A percentile compares a stretch with the other conserved stretches of the same genome.
These are phyloP conservation scores for Rubroboletus pulcherrimus DNA, from an alignment of 768 basidiomycete species.

Conservation along the genomic window DNA sequence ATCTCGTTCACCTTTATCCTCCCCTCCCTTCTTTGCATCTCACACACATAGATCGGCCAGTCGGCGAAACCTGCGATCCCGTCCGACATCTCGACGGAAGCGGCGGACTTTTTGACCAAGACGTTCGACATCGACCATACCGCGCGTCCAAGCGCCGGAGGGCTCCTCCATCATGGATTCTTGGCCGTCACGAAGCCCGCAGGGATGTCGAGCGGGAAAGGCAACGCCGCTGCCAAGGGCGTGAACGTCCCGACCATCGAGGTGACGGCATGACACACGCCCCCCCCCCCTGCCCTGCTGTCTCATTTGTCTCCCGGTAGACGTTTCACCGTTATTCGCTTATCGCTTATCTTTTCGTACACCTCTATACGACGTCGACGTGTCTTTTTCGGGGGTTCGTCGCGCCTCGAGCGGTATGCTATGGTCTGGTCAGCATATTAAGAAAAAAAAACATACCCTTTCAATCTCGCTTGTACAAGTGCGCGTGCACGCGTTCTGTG, in stretches of 20 bases:
- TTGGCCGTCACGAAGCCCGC: constrained; percentile 40
- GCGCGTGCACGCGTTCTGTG: no score
- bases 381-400: no score
- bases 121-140: constrained; percentile 87
- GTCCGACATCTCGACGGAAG: constrained; percentile 85
- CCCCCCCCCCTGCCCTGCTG: neutral
- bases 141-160: constrained; percentile 73
- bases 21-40: neutral
- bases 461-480: no score
- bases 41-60: constrained; percentile 72
- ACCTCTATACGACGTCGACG: no score
- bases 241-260: constrained; percentile 27
- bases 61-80: constrained; percentile 85
- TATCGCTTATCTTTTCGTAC: neutral
- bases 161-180: constrained; percentile 75
- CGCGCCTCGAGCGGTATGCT: no score
- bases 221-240: constrained; percentile 4
- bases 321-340: neutral
- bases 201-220: constrained; percentile 22
- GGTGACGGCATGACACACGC: constrained; percentile 20
- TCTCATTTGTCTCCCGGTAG: neutral
- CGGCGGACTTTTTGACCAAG: constrained; percentile 77
- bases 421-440: no score
- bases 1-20: neutral
- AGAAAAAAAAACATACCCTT: no score